Evolutionary conservation across 1,284 basidiomycete species (phyloP), one percentile per base, ranked within the genome.

Genomic region (Ceratobasidium sp.): DNA sequence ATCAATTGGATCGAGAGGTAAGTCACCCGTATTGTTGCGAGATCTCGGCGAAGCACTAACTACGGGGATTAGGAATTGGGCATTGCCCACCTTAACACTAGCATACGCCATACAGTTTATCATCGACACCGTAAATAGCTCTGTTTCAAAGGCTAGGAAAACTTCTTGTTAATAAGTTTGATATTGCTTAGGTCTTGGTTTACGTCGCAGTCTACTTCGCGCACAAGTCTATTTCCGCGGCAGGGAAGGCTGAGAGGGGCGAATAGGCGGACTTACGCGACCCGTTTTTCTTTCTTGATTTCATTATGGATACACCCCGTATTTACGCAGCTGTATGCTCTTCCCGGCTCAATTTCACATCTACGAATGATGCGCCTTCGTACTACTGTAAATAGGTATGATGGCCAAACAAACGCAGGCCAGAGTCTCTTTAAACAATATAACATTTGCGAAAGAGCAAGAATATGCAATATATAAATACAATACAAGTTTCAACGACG

Each of bases 71-170:
- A 71, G 67, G 7, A 14, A 14, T 17, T 62, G 57, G 69, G 57
- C 53, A 15, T 22, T 73, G 17, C 69, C 69, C 1, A 73, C 69
- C 6, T 45, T 73, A 9, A 57, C 69, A 14, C 27, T 73, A 14
- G 31, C 69, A 9, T 73, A 73, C n/a, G 48, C 17, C 0, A 45
- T 62, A 36, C 69, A 73, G 48, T 73, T 73, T 44, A 27, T 73
- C 5, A 31, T 73, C 6, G 69, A 73, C 27, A 73, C 69, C 19
- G 69, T 73, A 24, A 44, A n/a, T n/a, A 57, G 36, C 2, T 1
- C 24, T 27, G 19, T 24, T 2, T 3, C n/a, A n/a, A 31, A n/a
- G 17, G n/a, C n/a, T n/a, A n/a, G 51, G n/a, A 24, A 24, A 14
- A 14, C 14, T 24, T 7, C 51, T n/a, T n/a, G n/a, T 14, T 22